These are phyloP conservation scores for Thelephora terrestris DNA, from an alignment of 1,284 basidiomycete genomes.

Conservation along the genomic window DNA sequence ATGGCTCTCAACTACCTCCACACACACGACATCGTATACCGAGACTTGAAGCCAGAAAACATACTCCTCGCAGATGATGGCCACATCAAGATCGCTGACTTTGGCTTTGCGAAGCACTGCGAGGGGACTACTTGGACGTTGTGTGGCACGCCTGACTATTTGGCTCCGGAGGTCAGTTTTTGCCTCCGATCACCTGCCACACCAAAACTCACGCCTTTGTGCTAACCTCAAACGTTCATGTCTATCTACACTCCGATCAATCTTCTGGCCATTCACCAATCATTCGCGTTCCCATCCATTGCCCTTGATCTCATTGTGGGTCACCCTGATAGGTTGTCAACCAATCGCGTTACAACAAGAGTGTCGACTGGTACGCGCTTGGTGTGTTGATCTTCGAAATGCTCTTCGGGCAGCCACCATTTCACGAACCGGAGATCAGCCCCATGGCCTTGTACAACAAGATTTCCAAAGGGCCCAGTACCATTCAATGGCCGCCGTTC, in stretches of 20 bases:
- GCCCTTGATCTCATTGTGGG: too few relatives aligned
- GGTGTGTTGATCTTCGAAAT: constrained; percentile 98
- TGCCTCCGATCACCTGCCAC: neutral
- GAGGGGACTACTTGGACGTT: constrained; percentile 93
- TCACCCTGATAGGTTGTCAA: constrained; percentile 55
- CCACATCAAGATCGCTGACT: constrained; percentile 97
- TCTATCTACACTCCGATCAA: too few relatives aligned
- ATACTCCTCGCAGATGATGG: constrained; percentile 90
- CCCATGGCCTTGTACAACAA: constrained; percentile 70
- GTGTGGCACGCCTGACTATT: constrained; percentile 96
- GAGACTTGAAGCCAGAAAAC: constrained; percentile 97
- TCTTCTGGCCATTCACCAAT: too few relatives aligned
- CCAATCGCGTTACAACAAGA: constrained; percentile 93
- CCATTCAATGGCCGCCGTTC: constrained; percentile 78
- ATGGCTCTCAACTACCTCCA: constrained; percentile 93
- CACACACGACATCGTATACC: constrained; percentile 87
- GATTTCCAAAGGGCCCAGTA: constrained; percentile 66
- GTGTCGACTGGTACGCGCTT: constrained; percentile 97
- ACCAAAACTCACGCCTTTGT: constrained; percentile 4
- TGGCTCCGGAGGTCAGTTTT: constrained; percentile 70
- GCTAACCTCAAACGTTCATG: neutral
- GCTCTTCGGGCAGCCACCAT: constrained; percentile 81
- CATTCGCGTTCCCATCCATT: constrained; percentile 1
- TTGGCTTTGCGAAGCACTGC: constrained; percentile 93
- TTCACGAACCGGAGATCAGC: constrained; percentile 57